Percentiles rank a stretch among this genome's conserved stretches.
Conservation (phyloP, 2,329 filamentous ascomycete genomes). For the Myriosclerotinia scirpicola region DNA sequence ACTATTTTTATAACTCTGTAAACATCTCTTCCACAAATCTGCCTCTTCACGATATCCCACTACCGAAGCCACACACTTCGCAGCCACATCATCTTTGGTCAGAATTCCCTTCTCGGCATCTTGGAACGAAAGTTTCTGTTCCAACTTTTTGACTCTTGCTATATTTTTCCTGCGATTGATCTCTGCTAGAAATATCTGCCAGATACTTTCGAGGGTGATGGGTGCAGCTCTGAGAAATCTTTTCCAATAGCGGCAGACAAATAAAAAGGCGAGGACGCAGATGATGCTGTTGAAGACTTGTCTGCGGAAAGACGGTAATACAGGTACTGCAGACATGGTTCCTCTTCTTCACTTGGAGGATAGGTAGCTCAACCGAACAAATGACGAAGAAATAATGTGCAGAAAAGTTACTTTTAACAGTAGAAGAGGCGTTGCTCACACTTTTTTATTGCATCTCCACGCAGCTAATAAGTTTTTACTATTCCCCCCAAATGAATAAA, state of each 20-base stretch:
- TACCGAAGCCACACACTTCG: slow-evolving; percentile 26
- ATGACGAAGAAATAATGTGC: slow-evolving; percentile 3
- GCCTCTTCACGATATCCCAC: slow-evolving; percentile 30
- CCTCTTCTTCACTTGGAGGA: neutral
- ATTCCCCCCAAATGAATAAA: too few species aligned
- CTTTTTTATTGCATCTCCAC: neutral
- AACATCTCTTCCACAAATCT: slow-evolving; percentile 26
- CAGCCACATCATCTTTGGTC: slow-evolving; percentile 22
- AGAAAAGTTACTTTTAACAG: neutral
- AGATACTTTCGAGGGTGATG: slow-evolving; percentile 28
- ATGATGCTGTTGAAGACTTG: slow-evolving; percentile 25
- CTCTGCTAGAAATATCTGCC: slow-evolving; percentile 29
- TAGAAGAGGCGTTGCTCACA: neutral
- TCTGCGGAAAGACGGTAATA: slow-evolving; percentile 11
- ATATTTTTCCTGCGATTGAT: slow-evolving; percentile 28
- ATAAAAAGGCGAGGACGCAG: slow-evolving; percentile 24
- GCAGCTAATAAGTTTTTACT: slow-evolving; percentile 15
- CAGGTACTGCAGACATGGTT: slow-evolving; percentile 11
- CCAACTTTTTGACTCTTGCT: slow-evolving; percentile 22
- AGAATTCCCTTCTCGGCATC: slow-evolving; percentile 26
- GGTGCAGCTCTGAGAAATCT: slow-evolving; percentile 25
- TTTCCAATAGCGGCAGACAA: slow-evolving; percentile 26
- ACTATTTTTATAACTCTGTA: slow-evolving; percentile 27
- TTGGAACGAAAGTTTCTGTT: slow-evolving; percentile 16
- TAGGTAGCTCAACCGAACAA: neutral